Base-by-base conservation (phyloP, 2,329 filamentous ascomycete species). In the Fusarium pseudograminearum region DNA sequence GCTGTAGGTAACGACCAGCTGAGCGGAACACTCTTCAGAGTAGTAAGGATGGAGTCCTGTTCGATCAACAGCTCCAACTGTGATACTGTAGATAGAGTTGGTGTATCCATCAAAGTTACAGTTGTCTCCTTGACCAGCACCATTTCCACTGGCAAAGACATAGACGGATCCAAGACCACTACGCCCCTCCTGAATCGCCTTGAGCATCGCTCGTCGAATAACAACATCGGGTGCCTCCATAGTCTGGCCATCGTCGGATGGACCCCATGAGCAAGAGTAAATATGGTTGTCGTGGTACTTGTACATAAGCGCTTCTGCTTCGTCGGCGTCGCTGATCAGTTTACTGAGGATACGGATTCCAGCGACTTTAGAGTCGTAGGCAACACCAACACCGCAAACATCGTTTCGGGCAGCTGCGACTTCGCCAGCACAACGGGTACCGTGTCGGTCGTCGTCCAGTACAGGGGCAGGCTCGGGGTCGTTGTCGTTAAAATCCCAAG, bases 31-130 rank as follows among this genome's bases (percentile, higher is more conserved):
- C 67, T 93, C 91, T 80, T 99, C 96, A 0, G 95, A 98, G 80
- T 99, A 99, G 79, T 95, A 96, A 0, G 96, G 94, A 77, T 98
- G 95, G n/a, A 87, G 81, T 40, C 95, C 94, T 71, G 91, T 89
- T 62, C 93, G 87, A 78, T 98, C 94, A 67, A 99, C 91, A 34
- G 95, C 95, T 38, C 96, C 96, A 20, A 99, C 94, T 0, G 94
- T 97, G 74, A 99, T 96, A 78, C 94, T 98, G 85, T 98, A 99
- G 74, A 99, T 99, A 78, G 94, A 98, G 83, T 99, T 99, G 63
- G 96, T 99, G 81, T 99, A 99, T 40, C 96, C 96, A 77, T 99
- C 96, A 78, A 99, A 99, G 79, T 99, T 99, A 86, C 96, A 99
- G 81, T 99, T 98, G 79, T 99, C 96, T 47, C 93, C 94, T 69